Conservation (phyloP, 169 alveolate species). For the Cryptosporidium parvum region DNA sequence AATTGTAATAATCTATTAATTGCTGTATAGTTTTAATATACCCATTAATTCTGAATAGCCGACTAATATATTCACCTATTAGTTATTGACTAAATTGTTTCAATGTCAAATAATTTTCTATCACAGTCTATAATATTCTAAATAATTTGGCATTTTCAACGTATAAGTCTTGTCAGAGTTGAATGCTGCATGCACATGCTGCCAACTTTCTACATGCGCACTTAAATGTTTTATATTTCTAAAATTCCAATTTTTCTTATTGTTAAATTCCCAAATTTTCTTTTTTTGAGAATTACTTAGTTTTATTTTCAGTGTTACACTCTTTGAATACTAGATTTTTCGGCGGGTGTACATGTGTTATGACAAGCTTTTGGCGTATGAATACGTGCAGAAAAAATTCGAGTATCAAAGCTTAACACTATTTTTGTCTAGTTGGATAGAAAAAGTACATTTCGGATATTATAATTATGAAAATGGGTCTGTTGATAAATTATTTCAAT, state of each 20-base stretch:
- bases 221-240: neutral
- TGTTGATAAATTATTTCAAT: too few relatives aligned
- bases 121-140: neutral
- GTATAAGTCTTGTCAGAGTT: slow-evolving; percentile 15
- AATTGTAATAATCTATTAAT: neutral
- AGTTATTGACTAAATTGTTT: neutral
- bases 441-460: neutral
- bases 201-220: neutral
- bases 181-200: slow-evolving; percentile 34
- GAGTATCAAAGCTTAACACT: neutral
- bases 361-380: neutral
- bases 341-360: slow-evolving; percentile 13
- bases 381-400: neutral
- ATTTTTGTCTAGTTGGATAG: neutral
- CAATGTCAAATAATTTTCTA: neutral
- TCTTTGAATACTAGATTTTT: neutral
- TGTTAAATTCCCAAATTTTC: neutral
- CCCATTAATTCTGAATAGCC: neutral
- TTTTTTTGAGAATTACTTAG: neutral
- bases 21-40: neutral
- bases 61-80: neutral
- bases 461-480: too few relatives aligned
- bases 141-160: slow-evolving; percentile 28
- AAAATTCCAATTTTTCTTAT: neutral
- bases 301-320: neutral